Conservation (phyloP, 768 basidiomycete genomes). For the Lactarius sanguifluus region DNA sequence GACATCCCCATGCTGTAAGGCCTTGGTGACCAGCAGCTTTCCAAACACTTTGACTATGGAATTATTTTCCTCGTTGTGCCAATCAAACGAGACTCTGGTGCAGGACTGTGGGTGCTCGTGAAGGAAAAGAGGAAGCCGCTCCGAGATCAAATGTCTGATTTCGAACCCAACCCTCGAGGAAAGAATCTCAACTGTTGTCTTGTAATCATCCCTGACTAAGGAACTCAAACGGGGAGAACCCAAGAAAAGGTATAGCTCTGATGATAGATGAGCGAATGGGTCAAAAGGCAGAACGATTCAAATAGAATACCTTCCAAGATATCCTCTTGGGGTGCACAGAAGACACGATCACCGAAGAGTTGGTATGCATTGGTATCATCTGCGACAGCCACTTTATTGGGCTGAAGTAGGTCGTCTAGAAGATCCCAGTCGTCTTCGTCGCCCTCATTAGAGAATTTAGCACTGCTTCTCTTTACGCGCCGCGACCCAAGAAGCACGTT, state of each 20-base stretch:
- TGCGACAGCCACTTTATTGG: slow-evolving; percentile 73
- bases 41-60: slow-evolving; percentile 70
- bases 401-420: slow-evolving; percentile 67
- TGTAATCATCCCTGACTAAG: slow-evolving; percentile 77
- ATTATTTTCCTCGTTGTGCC: slow-evolving; percentile 62
- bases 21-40: slow-evolving; percentile 62
- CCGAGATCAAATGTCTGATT: slow-evolving; percentile 63
- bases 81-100: slow-evolving; percentile 59
- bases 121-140: slow-evolving; percentile 87
- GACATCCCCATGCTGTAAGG: slow-evolving; percentile 52
- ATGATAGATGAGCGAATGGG: not conserved
- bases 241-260: slow-evolving; percentile 73
- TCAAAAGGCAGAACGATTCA: not conserved
- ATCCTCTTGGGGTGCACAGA: slow-evolving; percentile 86
- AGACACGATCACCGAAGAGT: slow-evolving; percentile 73
- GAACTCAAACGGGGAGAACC: slow-evolving; percentile 74
- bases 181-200: slow-evolving; percentile 52
- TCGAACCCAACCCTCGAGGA: slow-evolving; percentile 50
- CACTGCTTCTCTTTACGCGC: slow-evolving; percentile 46
- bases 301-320: slow-evolving; percentile 67
- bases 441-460: slow-evolving; percentile 40
- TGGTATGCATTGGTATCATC: slow-evolving; percentile 84
- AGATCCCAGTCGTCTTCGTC: slow-evolving; percentile 78
- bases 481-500: slow-evolving; percentile 76
- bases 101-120: slow-evolving; percentile 79